A percentile compares a stretch with the other conserved stretches of the same genome.
These are phyloP conservation scores for Saussurea involucrata DNA, from an alignment of 129 eudicot genomes.

Conservation along the genomic window DNA sequence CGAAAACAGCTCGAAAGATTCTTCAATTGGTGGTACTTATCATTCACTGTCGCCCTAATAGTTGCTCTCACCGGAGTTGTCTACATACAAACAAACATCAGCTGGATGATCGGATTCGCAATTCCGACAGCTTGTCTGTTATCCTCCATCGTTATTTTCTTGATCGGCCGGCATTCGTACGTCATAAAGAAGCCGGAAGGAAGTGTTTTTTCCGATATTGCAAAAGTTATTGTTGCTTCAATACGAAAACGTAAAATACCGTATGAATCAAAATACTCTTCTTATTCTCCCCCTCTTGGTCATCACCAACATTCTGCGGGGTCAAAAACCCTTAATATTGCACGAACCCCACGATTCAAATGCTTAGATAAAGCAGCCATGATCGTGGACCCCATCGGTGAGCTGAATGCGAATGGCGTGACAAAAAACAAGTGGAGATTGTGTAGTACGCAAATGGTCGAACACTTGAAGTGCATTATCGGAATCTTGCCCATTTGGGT, in stretches of 20 bases:
- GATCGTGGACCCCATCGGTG: slow-evolving; percentile 33
- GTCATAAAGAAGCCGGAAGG: slow-evolving; percentile 44
- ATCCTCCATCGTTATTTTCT: slow-evolving; percentile 39
- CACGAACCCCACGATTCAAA: slow-evolving; percentile 31
- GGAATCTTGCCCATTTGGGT: slow-evolving; percentile 65
- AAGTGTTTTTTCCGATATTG: slow-evolving; percentile 51
- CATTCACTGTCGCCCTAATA: slow-evolving; percentile 55
- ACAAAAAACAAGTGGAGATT: slow-evolving; percentile 43
- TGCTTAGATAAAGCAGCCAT: slow-evolving; percentile 62
- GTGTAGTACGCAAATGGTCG: slow-evolving; percentile 59
- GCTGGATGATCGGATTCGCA: slow-evolving; percentile 63
- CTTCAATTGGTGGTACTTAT: slow-evolving; percentile 70
- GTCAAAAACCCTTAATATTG: background rate
- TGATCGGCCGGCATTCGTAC: slow-evolving; percentile 52
- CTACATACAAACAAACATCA: slow-evolving; percentile 64
- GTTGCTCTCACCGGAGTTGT: slow-evolving; percentile 65
- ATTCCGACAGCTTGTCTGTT: slow-evolving; percentile 53
- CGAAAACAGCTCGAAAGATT: slow-evolving; percentile 48
- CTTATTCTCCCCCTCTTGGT: slow-evolving; percentile 28
- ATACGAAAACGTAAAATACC: slow-evolving; percentile 41
- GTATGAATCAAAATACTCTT: background rate
- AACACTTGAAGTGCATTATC: slow-evolving; percentile 48
- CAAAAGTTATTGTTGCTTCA: slow-evolving; percentile 48
- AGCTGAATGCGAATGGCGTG: slow-evolving; percentile 31
- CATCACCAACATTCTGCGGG: background rate